Conservation (phyloP, 176 grass and related monocot species). For the Dactylis glomerata region DNA sequence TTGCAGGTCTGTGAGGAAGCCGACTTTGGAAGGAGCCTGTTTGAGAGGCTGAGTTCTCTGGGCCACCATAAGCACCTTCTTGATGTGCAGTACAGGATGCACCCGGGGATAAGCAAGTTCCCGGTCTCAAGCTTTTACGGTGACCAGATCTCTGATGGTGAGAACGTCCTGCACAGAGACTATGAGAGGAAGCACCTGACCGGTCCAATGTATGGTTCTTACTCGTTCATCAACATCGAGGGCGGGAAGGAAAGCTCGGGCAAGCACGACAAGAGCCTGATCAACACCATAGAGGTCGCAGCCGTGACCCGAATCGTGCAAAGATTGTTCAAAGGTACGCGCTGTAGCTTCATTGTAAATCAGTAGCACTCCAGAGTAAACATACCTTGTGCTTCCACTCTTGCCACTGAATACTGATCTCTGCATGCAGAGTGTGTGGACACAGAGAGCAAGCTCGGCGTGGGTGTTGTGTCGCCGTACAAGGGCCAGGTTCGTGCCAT, state of each 20-base stretch:
- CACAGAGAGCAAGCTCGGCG: not conserved
- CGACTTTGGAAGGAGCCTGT: constrained; percentile 62
- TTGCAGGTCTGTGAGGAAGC: constrained; percentile 46
- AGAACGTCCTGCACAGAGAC: constrained; percentile 41
- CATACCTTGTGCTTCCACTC: not conserved
- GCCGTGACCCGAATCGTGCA: constrained; percentile 43
- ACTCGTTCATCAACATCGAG: constrained; percentile 73
- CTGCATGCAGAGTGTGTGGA: constrained; percentile 16
- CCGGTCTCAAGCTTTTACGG: constrained; percentile 50
- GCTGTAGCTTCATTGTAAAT: not conserved
- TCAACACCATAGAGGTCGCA: constrained; percentile 58
- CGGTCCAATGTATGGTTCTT: constrained; percentile 51
- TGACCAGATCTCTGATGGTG: constrained; percentile 34
- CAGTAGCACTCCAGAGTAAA: not conserved
- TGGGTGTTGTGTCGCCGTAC: constrained; percentile 59
- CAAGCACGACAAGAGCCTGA: constrained; percentile 34
- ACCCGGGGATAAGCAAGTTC: constrained; percentile 72
- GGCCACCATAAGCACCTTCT: constrained; percentile 73
- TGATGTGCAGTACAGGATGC: constrained; percentile 76
- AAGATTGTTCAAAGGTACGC: constrained; percentile 43
- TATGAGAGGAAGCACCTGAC: constrained; percentile 37
- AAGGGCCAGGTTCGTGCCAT: constrained; percentile 52
- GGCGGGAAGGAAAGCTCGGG: constrained; percentile 43
- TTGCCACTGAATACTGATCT: too few species aligned
- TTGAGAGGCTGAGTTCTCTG: constrained; percentile 56